Percentiles rank a stretch among this genome's conserved stretches.
These are phyloP conservation scores for Ramaria rubella DNA, from an alignment of 768 basidiomycete species.

Conservation along the genomic window DNA sequence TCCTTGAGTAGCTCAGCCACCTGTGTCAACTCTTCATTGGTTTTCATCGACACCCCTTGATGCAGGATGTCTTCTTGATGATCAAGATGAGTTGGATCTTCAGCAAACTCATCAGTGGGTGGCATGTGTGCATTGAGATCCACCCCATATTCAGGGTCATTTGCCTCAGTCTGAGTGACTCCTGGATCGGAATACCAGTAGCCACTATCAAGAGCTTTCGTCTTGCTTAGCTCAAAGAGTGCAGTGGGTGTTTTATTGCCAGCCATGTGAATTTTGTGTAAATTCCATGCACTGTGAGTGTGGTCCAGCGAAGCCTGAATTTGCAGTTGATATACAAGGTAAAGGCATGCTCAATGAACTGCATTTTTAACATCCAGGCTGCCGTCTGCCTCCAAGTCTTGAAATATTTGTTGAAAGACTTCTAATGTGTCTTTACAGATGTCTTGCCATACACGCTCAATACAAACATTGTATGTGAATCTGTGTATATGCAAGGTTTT, in stretches of 20 bases:
- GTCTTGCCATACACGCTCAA: too few relatives aligned
- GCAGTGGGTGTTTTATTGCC: too few relatives aligned
- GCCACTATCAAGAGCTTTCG: conserved; percentile 12
- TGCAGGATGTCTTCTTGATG: not conserved
- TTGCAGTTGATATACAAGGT: conserved; percentile 24
- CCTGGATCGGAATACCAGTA: conserved; percentile 23
- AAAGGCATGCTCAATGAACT: conserved; percentile 24
- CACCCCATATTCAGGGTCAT: conserved; percentile 11
- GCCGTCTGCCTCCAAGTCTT: conserved; percentile 21
- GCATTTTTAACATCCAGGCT: too few relatives aligned
- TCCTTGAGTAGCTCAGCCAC: too few relatives aligned
- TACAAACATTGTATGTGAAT: too few relatives aligned
- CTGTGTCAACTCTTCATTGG: too few relatives aligned
- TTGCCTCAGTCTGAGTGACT: conserved; percentile 11
- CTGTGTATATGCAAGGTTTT: conserved; percentile 21
- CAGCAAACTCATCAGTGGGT: conserved; percentile 7
- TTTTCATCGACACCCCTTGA: too few relatives aligned
- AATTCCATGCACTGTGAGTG: too few relatives aligned
- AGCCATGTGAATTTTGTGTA: too few relatives aligned
- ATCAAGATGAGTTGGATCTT: not conserved
- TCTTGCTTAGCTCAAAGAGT: too few relatives aligned
- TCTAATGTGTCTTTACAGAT: too few relatives aligned
- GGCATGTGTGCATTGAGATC: conserved; percentile 8
- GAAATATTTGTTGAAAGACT: conserved; percentile 24
- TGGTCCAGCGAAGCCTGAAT: conserved; percentile 24